Evolutionary conservation across 805 yeast species (phyloP).

Genomic region (Sugiyamaella lignohabitans): DNA sequence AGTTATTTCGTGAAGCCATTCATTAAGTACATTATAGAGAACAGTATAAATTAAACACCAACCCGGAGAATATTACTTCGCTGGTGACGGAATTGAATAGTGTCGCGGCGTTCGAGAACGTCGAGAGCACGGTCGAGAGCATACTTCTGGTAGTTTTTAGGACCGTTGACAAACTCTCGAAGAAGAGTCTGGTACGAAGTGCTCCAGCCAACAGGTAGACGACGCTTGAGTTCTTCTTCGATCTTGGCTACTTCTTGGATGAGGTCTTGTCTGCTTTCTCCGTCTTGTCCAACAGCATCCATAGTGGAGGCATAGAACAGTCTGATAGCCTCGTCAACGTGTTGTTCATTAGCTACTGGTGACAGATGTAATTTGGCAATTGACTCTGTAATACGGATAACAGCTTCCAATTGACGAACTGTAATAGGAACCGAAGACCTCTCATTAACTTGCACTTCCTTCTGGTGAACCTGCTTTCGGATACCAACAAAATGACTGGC

Average conservation of each 20-base stretch:
- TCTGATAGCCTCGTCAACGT: constrained; percentile 93
- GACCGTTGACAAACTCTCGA: constrained; percentile 53
- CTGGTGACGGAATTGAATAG: constrained; percentile 83
- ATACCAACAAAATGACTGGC: constrained; percentile 90
- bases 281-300: constrained; percentile 78
- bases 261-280: constrained; percentile 49
- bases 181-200: constrained; percentile 79
- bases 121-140: constrained; percentile 79
- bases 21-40: too few relatives aligned
- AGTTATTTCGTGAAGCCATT: too few relatives aligned
- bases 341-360: constrained; percentile 79
- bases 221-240: constrained; percentile 77
- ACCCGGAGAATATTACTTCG: constrained; percentile 51
- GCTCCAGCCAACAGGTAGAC: constrained; percentile 95
- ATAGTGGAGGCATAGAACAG: constrained; percentile 94
- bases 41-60: neutral
- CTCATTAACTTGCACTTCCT: constrained; percentile 75
- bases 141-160: constrained; percentile 43
- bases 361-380: constrained; percentile 78
- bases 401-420: constrained; percentile 94
- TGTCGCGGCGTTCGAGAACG: constrained; percentile 78
- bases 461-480: constrained; percentile 61
- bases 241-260: constrained; percentile 69
- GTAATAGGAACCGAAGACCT: constrained; percentile 91
- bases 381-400: constrained; percentile 90